A percentile compares a stretch with the other conserved stretches of the same genome.
phyloP scores from a whole-genome alignment of 345 rosid genomes.

The Euphorbia tirucalli region DNA sequence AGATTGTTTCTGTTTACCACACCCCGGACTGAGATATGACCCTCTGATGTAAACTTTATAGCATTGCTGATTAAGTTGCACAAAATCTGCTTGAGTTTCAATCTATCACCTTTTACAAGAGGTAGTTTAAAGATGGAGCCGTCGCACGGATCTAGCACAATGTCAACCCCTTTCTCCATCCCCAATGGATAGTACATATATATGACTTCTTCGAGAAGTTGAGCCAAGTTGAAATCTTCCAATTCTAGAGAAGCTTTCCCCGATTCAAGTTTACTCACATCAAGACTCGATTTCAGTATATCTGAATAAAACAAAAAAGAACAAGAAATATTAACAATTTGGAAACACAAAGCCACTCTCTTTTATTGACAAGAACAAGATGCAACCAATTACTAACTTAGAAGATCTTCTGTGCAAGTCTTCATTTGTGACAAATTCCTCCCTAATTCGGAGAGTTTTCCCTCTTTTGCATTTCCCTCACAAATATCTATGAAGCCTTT shows the following conservation, averaged over 20 bases:
- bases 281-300: slow-evolving; percentile 34
- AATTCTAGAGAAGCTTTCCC: slow-evolving; percentile 31
- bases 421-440: slow-evolving; percentile 21
- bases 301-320: slow-evolving; percentile 9
- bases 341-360: background rate
- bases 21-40: slow-evolving; percentile 32
- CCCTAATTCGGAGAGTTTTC: slow-evolving; percentile 16
- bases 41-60: slow-evolving; percentile 35
- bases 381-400: slow-evolving; percentile 19
- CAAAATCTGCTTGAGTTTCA: slow-evolving; percentile 34
- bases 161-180: slow-evolving; percentile 30
- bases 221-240: slow-evolving; percentile 33
- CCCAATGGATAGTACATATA: slow-evolving; percentile 31
- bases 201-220: slow-evolving; percentile 36
- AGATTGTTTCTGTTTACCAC: slow-evolving; percentile 24
- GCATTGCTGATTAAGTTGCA: slow-evolving; percentile 39
- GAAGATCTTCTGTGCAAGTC: slow-evolving; percentile 23
- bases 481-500: slow-evolving; percentile 24
- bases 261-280: slow-evolving; percentile 37
- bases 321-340: background rate
- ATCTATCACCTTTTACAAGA: slow-evolving; percentile 27
- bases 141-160: slow-evolving; percentile 37
- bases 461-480: slow-evolving; percentile 14
- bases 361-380: background rate
- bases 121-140: slow-evolving; percentile 28